Evolutionary conservation across 495 filamentous ascomycete species (phyloP), one percentile per base, ranked within the genome.

Genomic region (Parathielavia appendiculata): DNA sequence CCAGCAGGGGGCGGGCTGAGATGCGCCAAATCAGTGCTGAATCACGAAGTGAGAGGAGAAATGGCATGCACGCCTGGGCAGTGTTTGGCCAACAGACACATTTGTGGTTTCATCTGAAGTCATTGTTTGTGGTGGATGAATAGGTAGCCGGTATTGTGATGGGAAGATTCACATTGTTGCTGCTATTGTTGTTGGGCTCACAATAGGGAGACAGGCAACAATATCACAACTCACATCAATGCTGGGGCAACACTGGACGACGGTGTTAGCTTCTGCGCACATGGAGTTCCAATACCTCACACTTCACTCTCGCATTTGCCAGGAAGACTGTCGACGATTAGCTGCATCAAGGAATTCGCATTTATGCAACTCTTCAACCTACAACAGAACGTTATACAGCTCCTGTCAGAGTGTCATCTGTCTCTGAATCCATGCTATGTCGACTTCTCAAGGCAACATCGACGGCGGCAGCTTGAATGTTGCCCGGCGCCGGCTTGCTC

Each of bases 111-210:
- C 32, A 50, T 50, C 26, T 20, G 47, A 36, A 36, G n/a, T n/a
- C 32, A 38, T 38, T 22, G 43, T 47, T 36, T 19, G 45, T 48
- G 54, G 54, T 26, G n/a, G 41, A 44, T 17, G 34, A n/a, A 47
- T 47, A 23, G 40, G 5, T 1, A 2, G 7, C 10, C 34, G 26
- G 44, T 50, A 57, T 57, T 50, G 54, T 57, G 23, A 32, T 30
- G 13, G 39, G 3, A 3, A 36, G 13, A 6, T 12, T 1, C 14
- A 14, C n/a, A 32, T 36, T 48, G 22, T 56, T 20, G n/a, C 35
- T 57, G 54, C 54, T 50, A 57, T 57, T 56, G 54, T 57, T 57
- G 45, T 17, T 41, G 2, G 20, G 39, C 30, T 49, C 35, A 41
- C 54, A 57, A 49, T 49, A 56, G n/a, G 32, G 53, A 54, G 43